phyloP scores from a whole-genome alignment of 169 alveolate genomes.

The Toxoplasma gondii region DNA sequence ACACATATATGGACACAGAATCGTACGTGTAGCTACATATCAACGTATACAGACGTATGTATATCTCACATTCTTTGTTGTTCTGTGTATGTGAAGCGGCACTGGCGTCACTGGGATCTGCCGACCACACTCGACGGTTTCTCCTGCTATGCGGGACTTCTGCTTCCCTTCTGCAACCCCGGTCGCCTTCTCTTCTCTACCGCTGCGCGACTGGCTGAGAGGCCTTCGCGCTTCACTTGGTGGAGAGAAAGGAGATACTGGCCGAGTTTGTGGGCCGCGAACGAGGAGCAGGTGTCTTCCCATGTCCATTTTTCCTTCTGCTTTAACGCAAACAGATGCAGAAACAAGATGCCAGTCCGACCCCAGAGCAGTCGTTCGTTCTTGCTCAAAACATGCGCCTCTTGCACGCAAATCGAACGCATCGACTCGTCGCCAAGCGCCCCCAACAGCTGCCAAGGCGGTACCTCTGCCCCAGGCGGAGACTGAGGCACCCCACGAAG shows the following conservation, averaged over 20 bases:
- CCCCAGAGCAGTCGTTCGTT: slow-evolving; percentile 40
- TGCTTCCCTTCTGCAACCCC: not conserved
- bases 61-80: no score
- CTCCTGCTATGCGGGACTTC: no score
- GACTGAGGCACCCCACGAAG: no score
- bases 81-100: no score
- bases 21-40: no score
- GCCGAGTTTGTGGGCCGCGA: slow-evolving; percentile 31
- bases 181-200: not conserved
- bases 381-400: slow-evolving; percentile 23
- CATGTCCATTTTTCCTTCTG: not conserved
- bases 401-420: slow-evolving; percentile 18
- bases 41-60: no score
- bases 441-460: slow-evolving; percentile 5
- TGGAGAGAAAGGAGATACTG: not conserved
- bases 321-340: not conserved
- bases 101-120: no score
- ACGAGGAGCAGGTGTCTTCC: slow-evolving; percentile 14
- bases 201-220: not conserved
- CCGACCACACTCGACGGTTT: no score
- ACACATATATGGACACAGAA: no score
- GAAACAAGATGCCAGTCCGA: not conserved
- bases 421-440: not conserved
- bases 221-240: not conserved
- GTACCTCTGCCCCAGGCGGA: not conserved